Evolutionary conservation across 2,329 filamentous ascomycete genomes (phyloP), one percentile per base, ranked within the genome.

Genomic region (Pyrenochaeta sp.): DNA sequence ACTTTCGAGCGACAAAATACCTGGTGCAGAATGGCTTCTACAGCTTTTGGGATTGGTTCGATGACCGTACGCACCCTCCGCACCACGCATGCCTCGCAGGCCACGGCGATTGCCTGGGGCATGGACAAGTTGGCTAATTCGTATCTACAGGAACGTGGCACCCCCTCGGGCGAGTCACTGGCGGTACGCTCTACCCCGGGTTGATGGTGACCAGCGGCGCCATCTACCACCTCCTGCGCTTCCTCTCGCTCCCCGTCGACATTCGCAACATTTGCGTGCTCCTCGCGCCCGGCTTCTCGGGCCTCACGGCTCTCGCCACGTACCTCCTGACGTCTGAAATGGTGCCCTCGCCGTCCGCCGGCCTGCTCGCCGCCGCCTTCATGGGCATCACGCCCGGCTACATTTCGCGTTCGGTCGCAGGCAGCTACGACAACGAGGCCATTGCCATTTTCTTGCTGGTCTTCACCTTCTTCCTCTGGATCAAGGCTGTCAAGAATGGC

Each of bases 1-100:
- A 99, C 77, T 99, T 99, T 77, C 84, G 94, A 74, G 94, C 94
- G 58, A 97, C 94, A 43, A 97, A 97, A 76, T 97, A 99, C 69
- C 84, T 99, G 42, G 90, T 99, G 42, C 84, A 93, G 69, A 85
- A 99, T 85, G 94, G 94, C 64, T 97, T 99, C 78, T 95, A 96
- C 75, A 91, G 89, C 74, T 99, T 99, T 73, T 99, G 94, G 94
- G 93, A 99, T 74, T 99, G 94, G 94, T 99, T 99, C 69, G 94
- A 99, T 75, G 94, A 99, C 80, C 87, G 94, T 87, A 79, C 54
- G 83, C 71, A 40, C 41, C n/a, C 51, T 53, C 51, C 32, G 36
- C 48, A n/a, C n/a, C n/a, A n/a, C 35, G 30, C 50, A 45, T 26
- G 18, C 34, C 36, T 22, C 46, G 21, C 20, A 36, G 19, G 18